These are phyloP conservation scores for Aquilaria yunnanensis DNA, from an alignment of 345 rosid species.

Conservation along the genomic window DNA sequence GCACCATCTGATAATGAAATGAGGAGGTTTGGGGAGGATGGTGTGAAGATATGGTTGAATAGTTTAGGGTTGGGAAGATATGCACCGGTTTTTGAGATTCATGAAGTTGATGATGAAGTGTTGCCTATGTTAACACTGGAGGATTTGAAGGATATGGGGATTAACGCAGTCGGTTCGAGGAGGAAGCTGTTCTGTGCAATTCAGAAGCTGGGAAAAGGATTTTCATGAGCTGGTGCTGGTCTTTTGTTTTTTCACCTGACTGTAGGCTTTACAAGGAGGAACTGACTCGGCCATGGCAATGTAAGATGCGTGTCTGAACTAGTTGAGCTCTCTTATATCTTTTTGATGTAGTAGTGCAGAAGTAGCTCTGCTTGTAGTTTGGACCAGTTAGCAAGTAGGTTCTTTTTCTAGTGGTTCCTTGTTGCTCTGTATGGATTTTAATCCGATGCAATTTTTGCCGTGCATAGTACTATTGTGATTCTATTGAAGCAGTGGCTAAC, in stretches of 20 bases:
- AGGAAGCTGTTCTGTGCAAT: constrained; percentile 78
- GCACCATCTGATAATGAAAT: constrained; percentile 48
- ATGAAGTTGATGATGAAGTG: constrained; percentile 84
- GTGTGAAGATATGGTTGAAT: constrained; percentile 60
- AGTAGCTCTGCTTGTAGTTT: constrained; percentile 17
- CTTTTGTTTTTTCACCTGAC: constrained; percentile 4
- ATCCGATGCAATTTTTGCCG: constrained; percentile 6
- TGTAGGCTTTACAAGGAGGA: constrained; percentile 20
- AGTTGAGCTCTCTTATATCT: constrained; percentile 8
- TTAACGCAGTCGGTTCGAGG: constrained; percentile 78
- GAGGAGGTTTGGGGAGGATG: constrained; percentile 41
- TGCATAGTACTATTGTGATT: constrained; percentile 9
- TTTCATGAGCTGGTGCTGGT: constrained; percentile 35
- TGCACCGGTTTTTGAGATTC: constrained; percentile 75
- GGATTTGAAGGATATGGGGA: constrained; percentile 91
- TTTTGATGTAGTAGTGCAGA: constrained; percentile 11
- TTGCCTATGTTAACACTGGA: constrained; percentile 78
- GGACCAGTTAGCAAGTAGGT: constrained; percentile 19
- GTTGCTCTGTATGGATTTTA: constrained; percentile 14
- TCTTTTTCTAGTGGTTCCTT: constrained; percentile 12
- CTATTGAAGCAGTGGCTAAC: constrained; percentile 4
- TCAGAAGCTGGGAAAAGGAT: constrained; percentile 74
- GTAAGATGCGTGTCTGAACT: constrained; percentile 43
- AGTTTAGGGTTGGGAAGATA: constrained; percentile 69
- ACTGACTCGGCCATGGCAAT: constrained; percentile 38